These are phyloP conservation scores for Plasmodium sp. DNA, from an alignment of 169 alveolate species.

Conservation along the genomic window DNA sequence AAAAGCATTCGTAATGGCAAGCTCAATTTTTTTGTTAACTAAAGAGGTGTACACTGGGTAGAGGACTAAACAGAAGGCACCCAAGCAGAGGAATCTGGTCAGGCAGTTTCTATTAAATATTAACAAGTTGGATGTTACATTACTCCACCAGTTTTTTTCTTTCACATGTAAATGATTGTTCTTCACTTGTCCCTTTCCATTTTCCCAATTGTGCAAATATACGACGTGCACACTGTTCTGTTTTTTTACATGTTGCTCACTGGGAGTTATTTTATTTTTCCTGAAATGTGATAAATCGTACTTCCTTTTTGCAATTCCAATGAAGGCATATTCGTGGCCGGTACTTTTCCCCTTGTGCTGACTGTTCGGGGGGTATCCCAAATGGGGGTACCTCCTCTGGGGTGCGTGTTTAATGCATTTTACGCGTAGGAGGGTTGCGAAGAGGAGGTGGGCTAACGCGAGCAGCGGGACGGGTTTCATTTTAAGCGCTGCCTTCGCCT, in stretches of 20 bases:
- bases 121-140: neutral
- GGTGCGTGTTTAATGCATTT: slow-evolving; percentile 25
- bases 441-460: neutral
- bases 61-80: slow-evolving; percentile 42
- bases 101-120: slow-evolving; percentile 24
- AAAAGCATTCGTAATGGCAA: slow-evolving; percentile 2
- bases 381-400: slow-evolving; percentile 8
- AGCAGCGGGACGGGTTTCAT: slow-evolving; percentile 21
- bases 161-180: slow-evolving; percentile 15
- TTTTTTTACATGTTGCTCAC: slow-evolving; percentile 39
- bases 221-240: slow-evolving; percentile 1
- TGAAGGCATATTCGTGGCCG: slow-evolving; percentile 17
- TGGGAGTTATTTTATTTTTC: slow-evolving; percentile 16
- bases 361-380: neutral
- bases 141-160: slow-evolving; percentile 18
- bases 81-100: slow-evolving; percentile 23
- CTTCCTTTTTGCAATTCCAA: slow-evolving; percentile 39
- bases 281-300: slow-evolving; percentile 21
- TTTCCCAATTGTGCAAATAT: slow-evolving; percentile 42
- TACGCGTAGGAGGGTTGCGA: slow-evolving; percentile 11
- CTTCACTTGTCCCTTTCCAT: slow-evolving; percentile 24
- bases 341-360: slow-evolving; percentile 1
- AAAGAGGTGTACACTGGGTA: slow-evolving; percentile 28
- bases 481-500: neutral
- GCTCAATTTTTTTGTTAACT: slow-evolving; percentile 53